A percentile compares a stretch with the other conserved stretches of the same genome.
These are phyloP conservation scores for Ilex asprella DNA, from an alignment of 257 asterid genomes.

Conservation along the genomic window DNA sequence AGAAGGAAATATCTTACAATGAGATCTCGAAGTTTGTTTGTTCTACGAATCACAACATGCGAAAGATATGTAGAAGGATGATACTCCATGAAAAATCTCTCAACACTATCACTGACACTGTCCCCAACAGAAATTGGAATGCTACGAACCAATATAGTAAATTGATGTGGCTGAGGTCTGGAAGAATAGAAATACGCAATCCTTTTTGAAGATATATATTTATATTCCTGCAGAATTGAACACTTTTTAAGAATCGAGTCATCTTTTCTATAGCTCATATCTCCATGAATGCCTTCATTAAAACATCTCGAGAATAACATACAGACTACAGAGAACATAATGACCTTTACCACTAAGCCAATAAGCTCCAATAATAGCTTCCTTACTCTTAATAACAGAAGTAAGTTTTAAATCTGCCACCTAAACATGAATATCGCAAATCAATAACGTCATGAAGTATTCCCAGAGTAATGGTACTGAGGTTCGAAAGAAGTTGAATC, in stretches of 20 bases:
- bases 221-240: conserved; percentile 70
- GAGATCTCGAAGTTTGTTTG: conserved; percentile 64
- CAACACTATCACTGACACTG: conserved; percentile 67
- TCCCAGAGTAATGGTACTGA: too few species aligned
- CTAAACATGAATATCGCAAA: too few species aligned
- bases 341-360: too few species aligned
- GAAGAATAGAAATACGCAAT: conserved; percentile 62
- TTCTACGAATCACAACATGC: conserved; percentile 67
- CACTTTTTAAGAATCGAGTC: conserved; percentile 9
- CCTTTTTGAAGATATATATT: conserved; percentile 64
- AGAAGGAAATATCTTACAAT: conserved; percentile 48
- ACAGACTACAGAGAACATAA: too few species aligned
- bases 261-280: conserved; percentile 7
- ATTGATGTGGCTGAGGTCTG: conserved; percentile 66
- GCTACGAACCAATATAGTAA: conserved; percentile 86
- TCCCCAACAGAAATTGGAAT: conserved; percentile 62
- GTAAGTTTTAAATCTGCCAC: too few species aligned
- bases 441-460: too few species aligned
- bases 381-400: too few species aligned
- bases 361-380: too few species aligned
- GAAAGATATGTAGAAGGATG: conserved; percentile 91
- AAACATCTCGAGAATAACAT: neutral
- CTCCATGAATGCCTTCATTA: conserved; percentile 6
- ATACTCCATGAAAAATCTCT: conserved; percentile 62
- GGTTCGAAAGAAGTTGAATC: too few species aligned